Evolutionary conservation across 495 filamentous ascomycete species (phyloP), one percentile per base, ranked within the genome.

Genomic region (Neurospora sp.): DNA sequence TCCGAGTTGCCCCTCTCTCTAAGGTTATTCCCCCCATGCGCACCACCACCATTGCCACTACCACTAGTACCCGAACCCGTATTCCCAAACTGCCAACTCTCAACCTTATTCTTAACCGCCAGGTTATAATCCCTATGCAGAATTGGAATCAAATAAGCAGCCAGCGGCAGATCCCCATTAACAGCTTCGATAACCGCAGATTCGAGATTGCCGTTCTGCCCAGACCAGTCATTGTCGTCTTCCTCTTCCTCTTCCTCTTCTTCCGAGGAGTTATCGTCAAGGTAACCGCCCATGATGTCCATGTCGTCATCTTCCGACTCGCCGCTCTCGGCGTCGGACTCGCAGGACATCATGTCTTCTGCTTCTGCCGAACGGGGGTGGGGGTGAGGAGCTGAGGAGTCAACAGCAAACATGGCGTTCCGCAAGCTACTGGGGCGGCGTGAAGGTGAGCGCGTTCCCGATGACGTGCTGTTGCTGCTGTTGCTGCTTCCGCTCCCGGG

Each of bases 221-320:
- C 76, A n/a, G 76, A 77, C 77, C 77, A 79, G 27, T 79, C 76
- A 12, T 77, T 77, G 70, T 77, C 76, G 20, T 76, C 70, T 31
- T 73, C 74, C 4, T 54, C 69, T 18, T 74, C 70, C 9, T 74
- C 72, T 0, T 74, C 72, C 1, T 74, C 69, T 1, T 77, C 76
- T 12, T 54, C 39, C 20, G 75, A 75, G 7, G 70, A 40, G 4
- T 75, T 72, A 18, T 73, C 23, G 66, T 69, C 18, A 48, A 70
- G 31, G 46, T 74, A 11, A 41, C 70, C 69, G 41, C 76, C 31
- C 73, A 72, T 76, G n/a, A 48, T 72, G 35, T 77, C 76, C 38
- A 74, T 70, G 11, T 77, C 76, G 5, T 23, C n/a, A 9, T 75
- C 54, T 8, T 42, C 70, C 35, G 71, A 72, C 11, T 46, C 39